A percentile compares a stretch with the other conserved stretches of the same genome.
These are phyloP conservation scores for Diplodia scrobiculata DNA, from an alignment of 2,329 filamentous ascomycete genomes.

Conservation along the genomic window DNA sequence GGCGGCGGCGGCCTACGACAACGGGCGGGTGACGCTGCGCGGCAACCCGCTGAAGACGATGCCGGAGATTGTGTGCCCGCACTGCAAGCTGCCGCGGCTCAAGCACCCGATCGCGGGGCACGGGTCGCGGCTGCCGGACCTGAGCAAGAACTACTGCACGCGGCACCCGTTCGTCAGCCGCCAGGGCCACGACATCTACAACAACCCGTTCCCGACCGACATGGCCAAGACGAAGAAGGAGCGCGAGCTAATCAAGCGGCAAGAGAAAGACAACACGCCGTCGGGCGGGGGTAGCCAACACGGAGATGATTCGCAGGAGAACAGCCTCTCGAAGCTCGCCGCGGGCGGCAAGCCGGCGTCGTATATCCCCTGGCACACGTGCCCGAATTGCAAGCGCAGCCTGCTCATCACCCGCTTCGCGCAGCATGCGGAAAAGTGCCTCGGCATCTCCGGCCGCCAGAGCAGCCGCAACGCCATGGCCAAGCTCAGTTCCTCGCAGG, in stretches of 20 bases:
- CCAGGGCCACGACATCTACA: conserved; percentile 77
- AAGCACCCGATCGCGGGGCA: conserved; percentile 72
- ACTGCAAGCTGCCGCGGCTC: conserved; percentile 73
- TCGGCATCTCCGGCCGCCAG: conserved; percentile 59
- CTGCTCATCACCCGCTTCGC: conserved; percentile 63
- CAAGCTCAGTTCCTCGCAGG: conserved; percentile 37
- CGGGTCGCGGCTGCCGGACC: conserved; percentile 65
- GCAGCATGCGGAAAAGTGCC: conserved; percentile 63
- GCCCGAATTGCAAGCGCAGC: conserved; percentile 63
- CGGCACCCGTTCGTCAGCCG: conserved; percentile 76
- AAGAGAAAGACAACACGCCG: conserved; percentile 50
- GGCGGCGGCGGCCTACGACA: conserved; percentile 69
- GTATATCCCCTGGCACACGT: conserved; percentile 59
- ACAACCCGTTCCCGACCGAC: conserved; percentile 75
- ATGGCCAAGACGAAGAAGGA: conserved; percentile 76
- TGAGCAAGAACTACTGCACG: conserved; percentile 70
- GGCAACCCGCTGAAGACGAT: conserved; percentile 72
- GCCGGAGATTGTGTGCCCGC: conserved; percentile 70
- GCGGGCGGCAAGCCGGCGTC: conserved; percentile 50
- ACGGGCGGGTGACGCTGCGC: conserved; percentile 68
- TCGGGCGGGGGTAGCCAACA: conserved; percentile 40
- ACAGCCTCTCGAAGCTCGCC: conserved; percentile 52
- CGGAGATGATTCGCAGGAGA: conserved; percentile 37
- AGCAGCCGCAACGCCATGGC: conserved; percentile 55
- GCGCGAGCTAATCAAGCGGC: conserved; percentile 57